A percentile compares a stretch with the other conserved stretches of the same genome.
Conservation (phyloP, 495 filamentous ascomycete species). For the Zalerion maritima region DNA sequence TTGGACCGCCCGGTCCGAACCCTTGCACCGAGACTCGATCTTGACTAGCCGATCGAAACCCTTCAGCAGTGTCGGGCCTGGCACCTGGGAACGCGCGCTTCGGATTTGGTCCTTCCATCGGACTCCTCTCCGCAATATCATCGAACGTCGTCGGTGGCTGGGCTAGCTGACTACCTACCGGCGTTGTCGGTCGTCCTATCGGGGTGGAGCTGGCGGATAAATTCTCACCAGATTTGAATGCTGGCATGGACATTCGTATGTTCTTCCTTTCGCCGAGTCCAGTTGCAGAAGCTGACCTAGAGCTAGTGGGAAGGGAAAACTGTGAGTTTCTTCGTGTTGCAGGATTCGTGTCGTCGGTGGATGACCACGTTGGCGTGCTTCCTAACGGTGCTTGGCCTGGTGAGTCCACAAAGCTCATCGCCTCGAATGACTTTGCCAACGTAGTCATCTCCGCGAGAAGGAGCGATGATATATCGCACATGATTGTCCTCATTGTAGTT, state of each 20-base stretch:
- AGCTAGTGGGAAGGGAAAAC: conserved; percentile 22
- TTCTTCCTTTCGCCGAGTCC: conserved; percentile 30
- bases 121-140: conserved; percentile 43
- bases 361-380: conserved; percentile 20
- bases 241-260: conserved; percentile 70
- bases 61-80: conserved; percentile 20
- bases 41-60: conserved; percentile 39
- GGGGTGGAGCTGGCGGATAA: conserved; percentile 32
- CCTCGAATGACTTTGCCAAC: conserved; percentile 75
- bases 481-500: conserved; percentile 87
- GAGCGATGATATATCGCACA: conserved; percentile 79
- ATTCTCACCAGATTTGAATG: conserved; percentile 20
- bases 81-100: conserved; percentile 17
- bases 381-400: conserved; percentile 33
- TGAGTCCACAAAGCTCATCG: conserved; percentile 62
- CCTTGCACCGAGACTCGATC: conserved; percentile 75
- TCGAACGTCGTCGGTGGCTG: conserved; percentile 59
- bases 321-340: conserved; percentile 40
- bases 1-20: conserved; percentile 56
- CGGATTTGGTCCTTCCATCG: conserved; percentile 21
- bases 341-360: conserved; percentile 18
- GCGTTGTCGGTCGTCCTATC: conserved; percentile 36
- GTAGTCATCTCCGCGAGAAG: conserved; percentile 78
- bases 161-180: conserved; percentile 32
- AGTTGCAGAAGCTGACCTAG: conserved; percentile 35